Conservation (phyloP, 2,329 filamentous ascomycete genomes). For the Fonsecaea monophora region DNA sequence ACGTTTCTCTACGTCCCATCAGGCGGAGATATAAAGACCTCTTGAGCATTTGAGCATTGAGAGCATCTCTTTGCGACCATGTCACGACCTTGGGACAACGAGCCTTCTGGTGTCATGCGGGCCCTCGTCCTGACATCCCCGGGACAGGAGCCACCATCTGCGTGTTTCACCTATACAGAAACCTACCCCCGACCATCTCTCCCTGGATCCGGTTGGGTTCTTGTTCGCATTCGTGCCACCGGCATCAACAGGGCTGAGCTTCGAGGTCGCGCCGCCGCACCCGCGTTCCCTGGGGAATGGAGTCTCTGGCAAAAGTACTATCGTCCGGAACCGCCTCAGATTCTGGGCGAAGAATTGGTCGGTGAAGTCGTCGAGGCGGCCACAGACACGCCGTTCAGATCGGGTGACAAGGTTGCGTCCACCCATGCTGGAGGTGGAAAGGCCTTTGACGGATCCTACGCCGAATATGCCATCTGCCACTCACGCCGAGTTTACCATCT, state of each 20-base stretch:
- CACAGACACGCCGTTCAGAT: background rate
- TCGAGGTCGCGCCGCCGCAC: constrained; percentile 3
- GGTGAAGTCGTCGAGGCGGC: constrained; percentile 17
- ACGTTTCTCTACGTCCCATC: too few species aligned
- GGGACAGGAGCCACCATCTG: background rate
- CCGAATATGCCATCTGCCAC: constrained; percentile 10
- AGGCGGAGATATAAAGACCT: too few species aligned
- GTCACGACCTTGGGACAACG: constrained; percentile 12
- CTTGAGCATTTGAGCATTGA: background rate
- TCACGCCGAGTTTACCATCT: constrained; percentile 7
- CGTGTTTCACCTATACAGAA: constrained; percentile 12
- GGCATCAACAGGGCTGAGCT: constrained; percentile 13
- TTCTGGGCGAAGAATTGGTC: constrained; percentile 21
- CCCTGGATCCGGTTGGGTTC: background rate
- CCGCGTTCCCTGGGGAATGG: constrained; percentile 6
- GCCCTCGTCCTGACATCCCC: constrained; percentile 1
- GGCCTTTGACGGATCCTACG: constrained; percentile 17
- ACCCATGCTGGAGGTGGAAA: constrained; percentile 13
- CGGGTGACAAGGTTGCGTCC: constrained; percentile 3
- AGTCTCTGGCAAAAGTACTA: constrained; percentile 9
- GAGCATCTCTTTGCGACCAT: background rate
- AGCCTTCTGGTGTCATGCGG: background rate
- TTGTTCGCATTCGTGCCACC: background rate
- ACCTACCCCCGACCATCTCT: constrained; percentile 7
- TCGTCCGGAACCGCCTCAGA: constrained; percentile 6